Conservation (phyloP, 2,329 filamentous ascomycete species). For the Colletotrichum sp. region DNA sequence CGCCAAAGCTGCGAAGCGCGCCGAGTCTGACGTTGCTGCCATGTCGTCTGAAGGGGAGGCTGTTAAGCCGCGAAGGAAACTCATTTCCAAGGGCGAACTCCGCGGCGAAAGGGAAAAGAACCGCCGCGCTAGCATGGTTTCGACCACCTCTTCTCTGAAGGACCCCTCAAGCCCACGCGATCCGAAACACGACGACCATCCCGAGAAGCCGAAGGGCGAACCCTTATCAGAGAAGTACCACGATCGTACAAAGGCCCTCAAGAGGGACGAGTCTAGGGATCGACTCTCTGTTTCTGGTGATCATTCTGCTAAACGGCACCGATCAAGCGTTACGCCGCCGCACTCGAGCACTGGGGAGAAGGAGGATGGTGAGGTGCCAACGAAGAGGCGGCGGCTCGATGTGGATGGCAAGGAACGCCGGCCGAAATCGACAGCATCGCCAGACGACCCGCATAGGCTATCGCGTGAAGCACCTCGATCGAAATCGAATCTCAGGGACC, state of each 20-base stretch:
- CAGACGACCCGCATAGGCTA: constrained; percentile 46
- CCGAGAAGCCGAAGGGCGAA: constrained; percentile 52
- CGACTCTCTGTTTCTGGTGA: constrained; percentile 56
- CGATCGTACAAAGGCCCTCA: constrained; percentile 65
- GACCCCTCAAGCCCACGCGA: constrained; percentile 61
- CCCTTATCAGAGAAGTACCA: constrained; percentile 58
- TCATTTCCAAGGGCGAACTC: constrained; percentile 67
- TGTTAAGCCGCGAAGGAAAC: constrained; percentile 64
- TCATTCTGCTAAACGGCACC: constrained; percentile 60
- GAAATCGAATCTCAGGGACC: constrained; percentile 41
- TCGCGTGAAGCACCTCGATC: constrained; percentile 19
- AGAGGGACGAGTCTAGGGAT: constrained; percentile 66
- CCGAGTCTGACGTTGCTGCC: constrained; percentile 58
- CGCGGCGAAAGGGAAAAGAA: constrained; percentile 65
- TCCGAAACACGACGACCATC: constrained; percentile 49
- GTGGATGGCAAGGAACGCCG: constrained; percentile 56
- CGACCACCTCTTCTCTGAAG: constrained; percentile 57
- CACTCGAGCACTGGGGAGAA: constrained; percentile 56
- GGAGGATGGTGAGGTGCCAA: constrained; percentile 54
- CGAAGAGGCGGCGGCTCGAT: constrained; percentile 65
- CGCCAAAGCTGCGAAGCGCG: constrained; percentile 51
- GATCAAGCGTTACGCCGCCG: constrained; percentile 65
- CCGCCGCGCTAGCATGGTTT: constrained; percentile 62
- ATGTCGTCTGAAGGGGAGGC: constrained; percentile 63
- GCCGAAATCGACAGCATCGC: constrained; percentile 45